phyloP scores from a whole-genome alignment of 2,329 filamentous ascomycete genomes.

The Diplocarpon rosae region DNA sequence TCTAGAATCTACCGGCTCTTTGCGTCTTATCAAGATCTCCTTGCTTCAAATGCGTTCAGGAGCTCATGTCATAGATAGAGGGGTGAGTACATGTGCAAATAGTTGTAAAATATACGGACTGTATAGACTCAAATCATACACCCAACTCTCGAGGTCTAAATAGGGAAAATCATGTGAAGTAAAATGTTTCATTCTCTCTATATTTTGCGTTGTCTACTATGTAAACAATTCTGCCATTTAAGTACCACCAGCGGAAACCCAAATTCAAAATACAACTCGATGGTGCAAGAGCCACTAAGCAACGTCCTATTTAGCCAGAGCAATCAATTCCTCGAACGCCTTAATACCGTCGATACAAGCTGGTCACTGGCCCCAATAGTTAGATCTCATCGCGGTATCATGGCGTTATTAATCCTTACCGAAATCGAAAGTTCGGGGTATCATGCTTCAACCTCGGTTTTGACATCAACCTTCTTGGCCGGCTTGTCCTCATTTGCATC shows the following conservation, averaged over 20 bases:
- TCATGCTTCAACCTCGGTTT: slow-evolving; percentile 29
- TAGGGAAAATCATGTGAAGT: neutral
- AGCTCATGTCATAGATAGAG: slow-evolving; percentile 11
- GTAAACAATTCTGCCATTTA: neutral
- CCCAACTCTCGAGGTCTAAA: slow-evolving; percentile 4
- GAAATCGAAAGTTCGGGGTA: slow-evolving; percentile 14
- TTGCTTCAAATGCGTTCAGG: slow-evolving; percentile 15
- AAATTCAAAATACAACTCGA: slow-evolving; percentile 2
- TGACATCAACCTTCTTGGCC: slow-evolving; percentile 9
- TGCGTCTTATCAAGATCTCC: slow-evolving; percentile 19
- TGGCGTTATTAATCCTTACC: neutral
- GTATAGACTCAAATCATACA: slow-evolving; percentile 18
- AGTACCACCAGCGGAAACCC: neutral
- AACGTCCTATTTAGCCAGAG: neutral
- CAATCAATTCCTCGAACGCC: neutral
- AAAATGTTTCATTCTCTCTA: neutral
- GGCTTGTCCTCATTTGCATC: slow-evolving; percentile 7
- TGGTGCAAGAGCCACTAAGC: neutral
- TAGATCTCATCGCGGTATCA: no score
- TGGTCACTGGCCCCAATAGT: no score
- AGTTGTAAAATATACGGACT: slow-evolving; percentile 22
- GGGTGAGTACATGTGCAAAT: slow-evolving; percentile 20
- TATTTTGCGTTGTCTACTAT: slow-evolving; percentile 1
- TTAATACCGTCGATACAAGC: neutral
- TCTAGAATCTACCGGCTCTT: neutral